Base-by-base conservation (phyloP, 305 asterid species). In the Rubia balearica region DNA sequence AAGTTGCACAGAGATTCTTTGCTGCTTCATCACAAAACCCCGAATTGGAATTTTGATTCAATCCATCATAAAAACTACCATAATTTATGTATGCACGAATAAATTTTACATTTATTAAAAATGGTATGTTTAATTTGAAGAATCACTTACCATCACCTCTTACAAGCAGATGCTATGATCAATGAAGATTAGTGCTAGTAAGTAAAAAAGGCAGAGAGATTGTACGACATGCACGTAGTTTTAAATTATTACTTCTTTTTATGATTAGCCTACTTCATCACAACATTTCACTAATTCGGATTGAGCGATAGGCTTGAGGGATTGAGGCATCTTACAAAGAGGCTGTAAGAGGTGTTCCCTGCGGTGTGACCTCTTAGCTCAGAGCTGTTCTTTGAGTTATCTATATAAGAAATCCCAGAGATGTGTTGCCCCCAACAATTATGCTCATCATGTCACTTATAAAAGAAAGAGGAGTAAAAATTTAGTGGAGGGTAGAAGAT, bases 241-340 rank as follows among this genome's bases (percentile, higher is more conserved):
- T 61, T 51, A 36, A 60, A 68, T 61, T 57, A 68, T 46, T 38
- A 6, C 36, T 59, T 77, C 46, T 3, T 21, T 41, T 89, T 21
- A 0, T 21, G 75, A 86, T 86, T 82, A 77, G 53, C 80, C 89
- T 66, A 82, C 85, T 78, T 67, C 69, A 74, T 75, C 72, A 53
- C 77, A 45, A 67, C 63, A 76, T 83, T 83, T 85, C 74, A 81
- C 89, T 88, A 83, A 74, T 66, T 60, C 75, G 33, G 74, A 73
- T 75, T 81, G 77, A 77, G 79, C 82, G 71, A 78, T 83, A 42
- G 77, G 71, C 84, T 83, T 65, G 71, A 88, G 91, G 86, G 82
- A 77, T 67, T 82, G 96, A 9, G 95, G 98, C 80, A 96, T 82
- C 81, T 84, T 77, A 88, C 85, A 81, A 91, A 91, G 80, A 89